Evolutionary conservation across 306 rosid species (phyloP), one percentile per base, ranked within the genome.

Genomic region (Calophaca sinica): DNA sequence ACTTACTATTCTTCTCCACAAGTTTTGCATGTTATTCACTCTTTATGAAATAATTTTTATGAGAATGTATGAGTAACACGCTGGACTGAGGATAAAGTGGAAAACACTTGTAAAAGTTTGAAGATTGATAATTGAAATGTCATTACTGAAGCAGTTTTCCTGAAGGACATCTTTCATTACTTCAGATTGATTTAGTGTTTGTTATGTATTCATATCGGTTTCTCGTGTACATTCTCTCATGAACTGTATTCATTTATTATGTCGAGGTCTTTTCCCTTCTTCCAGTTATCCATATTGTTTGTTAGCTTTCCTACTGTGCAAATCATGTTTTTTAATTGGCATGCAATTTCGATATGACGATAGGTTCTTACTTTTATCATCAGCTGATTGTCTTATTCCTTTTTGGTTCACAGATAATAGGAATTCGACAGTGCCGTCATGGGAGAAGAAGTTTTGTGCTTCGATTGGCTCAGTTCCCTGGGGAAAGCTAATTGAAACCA

Each of bases 391-490:
- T 13, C 42, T 26, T 59, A 5, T 26, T 20, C 62, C 36, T 29
- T 79, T 52, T 72, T 68, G 72, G 36, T 72, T 76, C 68, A 15
- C 83, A 87, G 92, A 72, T 62, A 81, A 13, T 46, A 64, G 88
- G 84, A 85, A 81, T 59, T 58, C 73, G 1, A 70, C 78, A 5
- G 89, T 88, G 59, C 97, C 96, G 12, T 7, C 63, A 6, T 94
- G 98, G 98, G 98, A 94, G 68, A 91, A 79, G 84, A 80, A 82
- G 52, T 94, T 89, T 74, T 91, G 94, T 71, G 7, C 14, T 4
- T 58, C 68, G 13, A 82, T 89, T 32, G 94, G 98, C 57, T 81
- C 61, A 66, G 69, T 94, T 80, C 82, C 96, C 3, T 94, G 98
- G 98, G 0, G 33, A 69, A 91, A 85, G 74, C 45, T 94, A 31